Conservation (phyloP, 257 asterid genomes). For the Anisodus acutangulus region DNA sequence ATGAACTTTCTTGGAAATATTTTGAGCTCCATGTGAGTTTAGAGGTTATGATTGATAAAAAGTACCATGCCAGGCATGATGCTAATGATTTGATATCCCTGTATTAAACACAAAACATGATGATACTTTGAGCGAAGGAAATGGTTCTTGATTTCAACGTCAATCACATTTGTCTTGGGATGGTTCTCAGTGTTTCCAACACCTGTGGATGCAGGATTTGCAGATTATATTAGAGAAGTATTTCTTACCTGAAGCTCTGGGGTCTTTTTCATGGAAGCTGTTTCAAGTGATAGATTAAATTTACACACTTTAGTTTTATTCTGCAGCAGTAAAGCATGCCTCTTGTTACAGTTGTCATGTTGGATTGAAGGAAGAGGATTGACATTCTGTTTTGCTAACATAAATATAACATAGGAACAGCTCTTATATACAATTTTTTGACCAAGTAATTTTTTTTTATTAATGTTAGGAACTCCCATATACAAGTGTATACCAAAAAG, state of each 20-base stretch:
- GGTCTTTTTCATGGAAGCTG: neutral
- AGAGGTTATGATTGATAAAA: neutral
- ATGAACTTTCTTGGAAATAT: constrained; percentile 19
- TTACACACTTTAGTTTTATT: neutral
- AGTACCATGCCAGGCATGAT: neutral
- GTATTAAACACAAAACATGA: neutral
- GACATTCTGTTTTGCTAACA: neutral
- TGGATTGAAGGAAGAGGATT: neutral
- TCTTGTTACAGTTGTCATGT: neutral
- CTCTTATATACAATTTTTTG: neutral
- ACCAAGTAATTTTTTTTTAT: neutral
- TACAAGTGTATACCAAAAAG: neutral
- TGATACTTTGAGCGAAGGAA: neutral
- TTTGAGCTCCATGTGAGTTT: neutral
- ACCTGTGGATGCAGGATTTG: neutral
- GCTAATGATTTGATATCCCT: neutral
- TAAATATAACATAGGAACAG: neutral
- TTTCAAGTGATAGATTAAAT: neutral
- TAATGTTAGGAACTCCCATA: neutral
- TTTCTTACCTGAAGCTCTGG: neutral
- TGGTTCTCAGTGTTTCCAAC: neutral
- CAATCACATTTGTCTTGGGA: neutral
- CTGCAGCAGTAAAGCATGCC: neutral
- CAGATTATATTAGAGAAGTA: neutral
- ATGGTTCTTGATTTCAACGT: neutral